phyloP scores from a whole-genome alignment of 139 green algal species.

The Picochlorum sp. region DNA sequence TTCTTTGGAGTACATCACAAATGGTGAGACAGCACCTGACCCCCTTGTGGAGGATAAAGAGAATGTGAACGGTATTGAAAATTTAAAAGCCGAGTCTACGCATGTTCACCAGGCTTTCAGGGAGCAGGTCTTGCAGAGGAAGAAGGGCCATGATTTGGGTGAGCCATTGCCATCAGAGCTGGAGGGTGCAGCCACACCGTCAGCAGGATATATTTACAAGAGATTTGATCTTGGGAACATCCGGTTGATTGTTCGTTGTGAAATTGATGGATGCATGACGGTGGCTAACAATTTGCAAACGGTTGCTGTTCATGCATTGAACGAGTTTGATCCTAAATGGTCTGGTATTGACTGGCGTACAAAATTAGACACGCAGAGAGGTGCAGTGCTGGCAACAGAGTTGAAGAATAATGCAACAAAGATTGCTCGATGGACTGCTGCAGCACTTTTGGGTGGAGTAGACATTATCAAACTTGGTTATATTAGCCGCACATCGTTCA shows the following conservation, averaged over 20 bases:
- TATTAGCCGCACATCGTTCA: conserved; percentile 35
- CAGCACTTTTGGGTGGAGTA: conserved; percentile 76
- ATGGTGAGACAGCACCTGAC: conserved; percentile 57
- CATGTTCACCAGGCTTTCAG: conserved; percentile 87
- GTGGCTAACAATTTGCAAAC: conserved; percentile 49
- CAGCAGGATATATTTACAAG: conserved; percentile 55
- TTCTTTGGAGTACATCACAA: conserved; percentile 80
- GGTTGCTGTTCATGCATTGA: conserved; percentile 85
- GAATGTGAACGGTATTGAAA: conserved; percentile 83
- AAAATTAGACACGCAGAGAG: conserved; percentile 92
- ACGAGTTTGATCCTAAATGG: conserved; percentile 85
- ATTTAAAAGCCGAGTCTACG: conserved; percentile 85
- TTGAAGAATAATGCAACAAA: conserved; percentile 98
- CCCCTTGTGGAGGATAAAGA: conserved; percentile 75
- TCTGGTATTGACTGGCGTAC: conserved; percentile 82
- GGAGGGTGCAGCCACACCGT: not conserved
- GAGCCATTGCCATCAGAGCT: conserved; percentile 5
- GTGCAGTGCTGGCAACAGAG: conserved; percentile 93
- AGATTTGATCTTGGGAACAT: conserved; percentile 63
- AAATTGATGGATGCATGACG: conserved; percentile 74
- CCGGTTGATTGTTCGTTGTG: conserved; percentile 79
- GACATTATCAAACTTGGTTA: conserved; percentile 96
- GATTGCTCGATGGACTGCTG: conserved; percentile 91
- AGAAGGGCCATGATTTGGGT: conserved; percentile 7
- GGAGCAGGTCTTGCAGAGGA: conserved; percentile 66